These are phyloP conservation scores for Leishmania arabica DNA, from an alignment of 208 protist species.

Conservation along the genomic window DNA sequence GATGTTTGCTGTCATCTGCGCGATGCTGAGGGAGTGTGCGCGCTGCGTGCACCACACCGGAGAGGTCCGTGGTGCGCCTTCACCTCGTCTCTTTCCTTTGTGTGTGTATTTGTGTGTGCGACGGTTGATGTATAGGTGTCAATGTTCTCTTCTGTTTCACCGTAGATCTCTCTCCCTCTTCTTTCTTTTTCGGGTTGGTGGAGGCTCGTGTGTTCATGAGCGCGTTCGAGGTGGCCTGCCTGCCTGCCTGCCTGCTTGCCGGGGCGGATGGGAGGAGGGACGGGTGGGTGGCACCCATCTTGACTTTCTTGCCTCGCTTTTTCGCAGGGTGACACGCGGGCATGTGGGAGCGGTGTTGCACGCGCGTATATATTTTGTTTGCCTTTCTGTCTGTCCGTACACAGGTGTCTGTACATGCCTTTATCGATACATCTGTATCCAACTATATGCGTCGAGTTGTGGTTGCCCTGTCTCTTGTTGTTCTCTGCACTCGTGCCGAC, in stretches of 20 bases:
- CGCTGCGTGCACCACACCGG: not conserved
- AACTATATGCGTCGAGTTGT: not conserved
- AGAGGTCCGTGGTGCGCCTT: not conserved
- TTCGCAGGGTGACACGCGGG: not conserved
- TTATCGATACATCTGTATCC: no score
- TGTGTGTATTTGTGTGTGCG: not conserved
- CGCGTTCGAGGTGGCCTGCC: not conserved
- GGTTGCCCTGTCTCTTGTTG: not conserved
- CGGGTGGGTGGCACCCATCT: not conserved
- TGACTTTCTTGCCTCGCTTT: not conserved
- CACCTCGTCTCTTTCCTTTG: conserved; percentile 16
- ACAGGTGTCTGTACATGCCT: not conserved
- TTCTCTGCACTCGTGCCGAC: not conserved
- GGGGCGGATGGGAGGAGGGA: not conserved
- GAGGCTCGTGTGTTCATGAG: not conserved
- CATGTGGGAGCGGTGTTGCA: not conserved
- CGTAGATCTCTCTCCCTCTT: not conserved
- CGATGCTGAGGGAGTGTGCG: not conserved
- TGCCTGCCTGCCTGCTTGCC: not conserved
- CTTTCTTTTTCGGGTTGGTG: not conserved
- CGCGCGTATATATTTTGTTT: not conserved
- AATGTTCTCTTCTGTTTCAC: no score
- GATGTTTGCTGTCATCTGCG: not conserved
- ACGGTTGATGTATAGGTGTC: not conserved
- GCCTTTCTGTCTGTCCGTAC: not conserved